A percentile compares a stretch with the other conserved stretches of the same genome.
These are phyloP conservation scores for Cokeromyces recurvatus DNA, from an alignment of 371 early-diverging fungal genomes.

Conservation along the genomic window DNA sequence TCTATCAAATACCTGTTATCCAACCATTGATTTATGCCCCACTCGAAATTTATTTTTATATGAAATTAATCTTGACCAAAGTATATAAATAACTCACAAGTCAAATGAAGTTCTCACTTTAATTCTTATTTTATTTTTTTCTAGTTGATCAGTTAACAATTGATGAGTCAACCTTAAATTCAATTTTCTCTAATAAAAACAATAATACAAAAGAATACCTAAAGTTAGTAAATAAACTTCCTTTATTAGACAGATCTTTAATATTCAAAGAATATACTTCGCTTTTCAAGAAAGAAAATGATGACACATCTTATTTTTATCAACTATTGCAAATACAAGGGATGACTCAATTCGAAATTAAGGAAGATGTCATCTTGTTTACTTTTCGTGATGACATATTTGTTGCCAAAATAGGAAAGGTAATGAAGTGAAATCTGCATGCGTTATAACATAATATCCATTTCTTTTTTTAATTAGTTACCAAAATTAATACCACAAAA, in stretches of 20 bases:
- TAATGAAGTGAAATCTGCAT: neutral
- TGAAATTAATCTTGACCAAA: slow-evolving; percentile 17
- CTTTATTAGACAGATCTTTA: neutral
- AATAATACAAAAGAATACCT: too few species aligned
- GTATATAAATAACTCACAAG: neutral
- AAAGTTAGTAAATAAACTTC: too few species aligned
- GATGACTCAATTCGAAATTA: slow-evolving; percentile 1
- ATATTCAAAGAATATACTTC: slow-evolving; percentile 17
- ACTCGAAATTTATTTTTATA: slow-evolving; percentile 23
- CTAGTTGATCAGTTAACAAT: neutral
- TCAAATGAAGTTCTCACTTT: too few species aligned
- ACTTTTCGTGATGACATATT: slow-evolving; percentile 8
- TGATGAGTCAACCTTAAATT: too few species aligned
- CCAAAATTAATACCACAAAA: slow-evolving; percentile 12
- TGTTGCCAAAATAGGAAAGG: slow-evolving; percentile 8
- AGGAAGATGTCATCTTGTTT: slow-evolving; percentile 3
- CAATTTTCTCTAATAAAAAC: too few species aligned
- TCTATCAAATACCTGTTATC: slow-evolving; percentile 50
- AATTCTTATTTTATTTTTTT: too few species aligned
- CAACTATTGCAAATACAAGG: slow-evolving; percentile 2
- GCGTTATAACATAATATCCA: too few species aligned
- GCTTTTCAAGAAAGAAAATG: neutral
- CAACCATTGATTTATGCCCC: slow-evolving; percentile 4
- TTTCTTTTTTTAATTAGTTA: slow-evolving; percentile 5
- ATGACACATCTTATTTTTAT: neutral